Evolutionary conservation across 805 yeast species (phyloP).

Genomic region (Teunomyces barrocoloradensis): DNA sequence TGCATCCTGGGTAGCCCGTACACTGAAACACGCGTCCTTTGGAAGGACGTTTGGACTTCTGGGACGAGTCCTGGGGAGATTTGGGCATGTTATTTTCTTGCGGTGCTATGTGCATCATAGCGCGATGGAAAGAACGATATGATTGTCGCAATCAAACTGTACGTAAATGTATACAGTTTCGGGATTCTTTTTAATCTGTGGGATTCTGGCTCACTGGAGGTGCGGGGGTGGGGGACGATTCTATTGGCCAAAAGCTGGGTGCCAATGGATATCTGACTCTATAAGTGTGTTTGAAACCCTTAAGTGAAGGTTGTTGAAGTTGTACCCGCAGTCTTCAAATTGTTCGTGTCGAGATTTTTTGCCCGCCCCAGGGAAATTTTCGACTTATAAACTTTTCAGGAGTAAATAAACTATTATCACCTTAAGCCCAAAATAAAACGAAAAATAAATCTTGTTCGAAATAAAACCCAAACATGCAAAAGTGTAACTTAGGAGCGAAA

Average conservation of each 20-base stretch:
- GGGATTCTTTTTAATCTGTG: not conserved
- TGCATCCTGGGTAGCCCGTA: slow-evolving; percentile 80
- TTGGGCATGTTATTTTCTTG: slow-evolving; percentile 1
- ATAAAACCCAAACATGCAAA: slow-evolving; percentile 1
- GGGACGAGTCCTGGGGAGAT: slow-evolving; percentile 3
- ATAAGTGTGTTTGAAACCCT: not conserved
- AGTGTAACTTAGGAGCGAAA: not conserved
- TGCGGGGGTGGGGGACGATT: not conserved
- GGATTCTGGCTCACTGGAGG: not conserved
- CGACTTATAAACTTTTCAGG: slow-evolving; percentile 4
- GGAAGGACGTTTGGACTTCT: slow-evolving; percentile 29
- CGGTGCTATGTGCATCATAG: not conserved
- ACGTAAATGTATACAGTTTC: not conserved
- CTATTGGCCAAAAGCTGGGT: not conserved
- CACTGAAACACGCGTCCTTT: slow-evolving; percentile 78
- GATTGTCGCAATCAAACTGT: not conserved
- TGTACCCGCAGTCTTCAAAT: not conserved
- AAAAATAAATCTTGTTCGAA: slow-evolving; percentile 1
- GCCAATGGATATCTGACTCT: not conserved
- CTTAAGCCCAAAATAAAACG: not conserved
- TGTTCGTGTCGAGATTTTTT: not conserved
- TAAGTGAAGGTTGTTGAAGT: not conserved
- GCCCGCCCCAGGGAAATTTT: slow-evolving; percentile 2
- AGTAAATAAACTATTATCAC: slow-evolving; percentile 3
- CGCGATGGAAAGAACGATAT: not conserved